Evolutionary conservation across 257 asterid species (phyloP).

Genomic region (Gardenia jasminoides): DNA sequence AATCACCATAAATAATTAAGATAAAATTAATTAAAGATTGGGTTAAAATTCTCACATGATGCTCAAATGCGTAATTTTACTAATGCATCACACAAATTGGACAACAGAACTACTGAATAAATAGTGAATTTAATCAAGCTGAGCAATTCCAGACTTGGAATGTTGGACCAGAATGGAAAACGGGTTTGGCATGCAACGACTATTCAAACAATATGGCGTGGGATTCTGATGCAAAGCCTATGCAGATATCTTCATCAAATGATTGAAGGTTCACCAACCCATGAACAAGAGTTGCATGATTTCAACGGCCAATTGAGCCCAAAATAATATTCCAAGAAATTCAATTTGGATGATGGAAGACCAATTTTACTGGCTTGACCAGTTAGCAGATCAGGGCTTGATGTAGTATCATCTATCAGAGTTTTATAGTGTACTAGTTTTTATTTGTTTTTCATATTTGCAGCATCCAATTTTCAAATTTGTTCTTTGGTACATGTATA

Average conservation of each 20-base stretch:
- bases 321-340: not conserved
- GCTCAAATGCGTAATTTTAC: not conserved
- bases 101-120: not conserved
- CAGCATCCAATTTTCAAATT: not conserved
- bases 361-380: conserved; percentile 6
- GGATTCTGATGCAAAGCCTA: conserved; percentile 5
- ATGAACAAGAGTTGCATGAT: conserved; percentile 53
- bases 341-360: not conserved
- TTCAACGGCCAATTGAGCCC: conserved; percentile 21
- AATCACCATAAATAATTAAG: no score
- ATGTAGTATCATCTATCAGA: no score
- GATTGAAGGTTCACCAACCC: conserved; percentile 61
- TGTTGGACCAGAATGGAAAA: not conserved
- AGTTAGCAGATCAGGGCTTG: not conserved
- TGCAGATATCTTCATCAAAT: conserved; percentile 43
- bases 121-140: not conserved
- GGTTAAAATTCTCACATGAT: not conserved
- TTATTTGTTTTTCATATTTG: no score
- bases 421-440: no score
- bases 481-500: not conserved
- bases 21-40: not conserved
- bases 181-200: conserved; percentile 1
- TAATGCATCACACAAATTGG: not conserved
- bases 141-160: not conserved
- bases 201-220: conserved; percentile 1